These are phyloP conservation scores for Vitis vinifera DNA, from an alignment of 164 flowering plant species.

Conservation along the genomic window DNA sequence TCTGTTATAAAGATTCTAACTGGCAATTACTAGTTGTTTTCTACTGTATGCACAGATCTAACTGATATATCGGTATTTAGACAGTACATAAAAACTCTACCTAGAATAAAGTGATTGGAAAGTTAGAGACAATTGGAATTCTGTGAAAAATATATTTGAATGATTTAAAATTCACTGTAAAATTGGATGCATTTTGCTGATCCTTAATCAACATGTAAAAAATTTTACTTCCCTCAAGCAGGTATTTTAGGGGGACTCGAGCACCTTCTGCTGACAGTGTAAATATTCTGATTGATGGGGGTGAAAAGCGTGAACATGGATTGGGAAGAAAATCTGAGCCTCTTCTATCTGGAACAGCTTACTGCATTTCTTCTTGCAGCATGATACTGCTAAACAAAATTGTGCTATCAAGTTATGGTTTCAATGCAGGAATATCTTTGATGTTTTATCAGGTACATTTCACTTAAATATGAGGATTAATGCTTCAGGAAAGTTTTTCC, in stretches of 20 bases:
- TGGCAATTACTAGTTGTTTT: too few species aligned
- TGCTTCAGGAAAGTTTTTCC: too few species aligned
- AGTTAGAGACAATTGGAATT: not conserved
- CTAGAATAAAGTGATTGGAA: not conserved
- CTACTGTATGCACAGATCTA: too few species aligned
- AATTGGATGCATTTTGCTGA: not conserved
- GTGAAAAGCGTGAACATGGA: conserved; percentile 41
- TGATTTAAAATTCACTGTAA: not conserved
- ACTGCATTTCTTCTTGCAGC: conserved; percentile 85
- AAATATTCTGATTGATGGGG: conserved; percentile 20
- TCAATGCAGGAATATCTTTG: conserved; percentile 78
- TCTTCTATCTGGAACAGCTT: conserved; percentile 70
- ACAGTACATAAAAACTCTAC: too few species aligned
- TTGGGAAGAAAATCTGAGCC: conserved; percentile 50
- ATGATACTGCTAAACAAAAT: conserved; percentile 82
- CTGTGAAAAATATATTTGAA: not conserved
- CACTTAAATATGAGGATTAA: not conserved
- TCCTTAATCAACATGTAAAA: too few species aligned
- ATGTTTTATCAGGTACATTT: conserved; percentile 79
- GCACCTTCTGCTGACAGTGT: conserved; percentile 16
- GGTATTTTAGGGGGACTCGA: conserved; percentile 34
- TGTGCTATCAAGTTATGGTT: conserved; percentile 65
- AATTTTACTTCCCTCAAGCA: conserved; percentile 6
- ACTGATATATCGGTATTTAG: too few species aligned
- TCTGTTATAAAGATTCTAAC: too few species aligned